Conservation (phyloP, 129 eudicot species). For the Lactuca sativa region DNA sequence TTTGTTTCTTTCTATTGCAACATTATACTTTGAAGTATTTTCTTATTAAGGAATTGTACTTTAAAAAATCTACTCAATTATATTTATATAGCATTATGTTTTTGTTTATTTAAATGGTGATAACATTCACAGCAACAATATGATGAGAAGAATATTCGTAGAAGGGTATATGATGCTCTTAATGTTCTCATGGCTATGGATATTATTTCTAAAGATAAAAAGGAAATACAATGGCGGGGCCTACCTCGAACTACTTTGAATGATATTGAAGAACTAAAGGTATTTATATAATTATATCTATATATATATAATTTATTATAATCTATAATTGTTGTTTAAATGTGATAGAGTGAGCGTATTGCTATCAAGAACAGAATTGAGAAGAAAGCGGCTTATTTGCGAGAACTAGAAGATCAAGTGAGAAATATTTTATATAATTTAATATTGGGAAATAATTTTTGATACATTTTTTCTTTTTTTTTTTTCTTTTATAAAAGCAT, state of each 20-base stretch:
- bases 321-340: neutral
- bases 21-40: no score
- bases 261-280: slow-evolving; percentile 77
- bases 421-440: slow-evolving; percentile 17
- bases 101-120: slow-evolving; percentile 2
- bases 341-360: slow-evolving; percentile 62
- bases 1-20: no score
- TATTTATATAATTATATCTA: slow-evolving; percentile 2
- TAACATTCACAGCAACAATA: slow-evolving; percentile 41
- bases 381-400: slow-evolving; percentile 70
- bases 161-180: slow-evolving; percentile 76
- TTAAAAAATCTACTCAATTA: no score
- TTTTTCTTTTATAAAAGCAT: slow-evolving; percentile 38
- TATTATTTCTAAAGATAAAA: slow-evolving; percentile 73
- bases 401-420: slow-evolving; percentile 88
- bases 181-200: slow-evolving; percentile 94
- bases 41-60: neutral
- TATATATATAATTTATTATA: slow-evolving; percentile 2
- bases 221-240: slow-evolving; percentile 74
- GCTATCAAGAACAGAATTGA: slow-evolving; percentile 59
- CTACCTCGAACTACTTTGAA: slow-evolving; percentile 39
- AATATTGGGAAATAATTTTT: neutral
- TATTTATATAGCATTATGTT: neutral
- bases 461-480: neutral
- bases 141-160: slow-evolving; percentile 80